Percentiles rank a stretch among this genome's conserved stretches.
These are phyloP conservation scores for Candida coquimbonensis DNA, from an alignment of 805 yeast genomes.

Conservation along the genomic window DNA sequence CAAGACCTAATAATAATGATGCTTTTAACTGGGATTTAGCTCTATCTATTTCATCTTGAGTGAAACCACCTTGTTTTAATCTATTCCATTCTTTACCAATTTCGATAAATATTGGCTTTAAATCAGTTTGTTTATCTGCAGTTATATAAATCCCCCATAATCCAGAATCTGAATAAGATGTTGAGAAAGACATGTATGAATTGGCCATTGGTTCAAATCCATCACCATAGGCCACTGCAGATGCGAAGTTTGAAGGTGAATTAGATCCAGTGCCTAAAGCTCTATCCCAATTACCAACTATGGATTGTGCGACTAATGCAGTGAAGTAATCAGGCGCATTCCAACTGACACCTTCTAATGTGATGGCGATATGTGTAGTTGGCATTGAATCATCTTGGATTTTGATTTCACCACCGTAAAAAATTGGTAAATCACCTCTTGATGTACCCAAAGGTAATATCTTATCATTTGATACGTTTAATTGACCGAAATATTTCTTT, in stretches of 20 bases:
- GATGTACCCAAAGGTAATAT: slow-evolving; percentile 66
- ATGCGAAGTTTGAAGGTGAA: slow-evolving; percentile 79
- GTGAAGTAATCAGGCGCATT: slow-evolving; percentile 91
- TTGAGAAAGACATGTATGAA: slow-evolving; percentile 93
- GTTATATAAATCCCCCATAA: slow-evolving; percentile 94
- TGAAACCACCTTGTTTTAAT: slow-evolving; percentile 66
- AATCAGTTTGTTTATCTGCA: slow-evolving; percentile 58
- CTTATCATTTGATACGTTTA: slow-evolving; percentile 38
- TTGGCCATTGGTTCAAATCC: slow-evolving; percentile 70
- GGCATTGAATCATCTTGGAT: slow-evolving; percentile 80
- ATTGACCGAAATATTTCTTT: slow-evolving; percentile 65
- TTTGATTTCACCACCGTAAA: slow-evolving; percentile 81
- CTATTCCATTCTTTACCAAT: slow-evolving; percentile 85
- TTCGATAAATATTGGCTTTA: slow-evolving; percentile 64
- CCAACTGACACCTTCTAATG: slow-evolving; percentile 99
- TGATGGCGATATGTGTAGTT: slow-evolving; percentile 83
- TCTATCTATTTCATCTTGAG: slow-evolving; percentile 83
- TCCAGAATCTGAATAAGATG: slow-evolving; percentile 96
- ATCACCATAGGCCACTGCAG: slow-evolving; percentile 51
- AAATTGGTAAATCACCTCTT: slow-evolving; percentile 62
- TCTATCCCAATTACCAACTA: slow-evolving; percentile 97
- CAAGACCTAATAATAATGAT: slow-evolving; percentile 78
- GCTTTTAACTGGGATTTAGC: slow-evolving; percentile 95
- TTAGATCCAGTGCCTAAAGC: slow-evolving; percentile 77
- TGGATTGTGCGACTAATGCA: slow-evolving; percentile 92